phyloP scores from a whole-genome alignment of 2,329 filamentous ascomycete genomes.

The Leptoxyphium fumago region DNA sequence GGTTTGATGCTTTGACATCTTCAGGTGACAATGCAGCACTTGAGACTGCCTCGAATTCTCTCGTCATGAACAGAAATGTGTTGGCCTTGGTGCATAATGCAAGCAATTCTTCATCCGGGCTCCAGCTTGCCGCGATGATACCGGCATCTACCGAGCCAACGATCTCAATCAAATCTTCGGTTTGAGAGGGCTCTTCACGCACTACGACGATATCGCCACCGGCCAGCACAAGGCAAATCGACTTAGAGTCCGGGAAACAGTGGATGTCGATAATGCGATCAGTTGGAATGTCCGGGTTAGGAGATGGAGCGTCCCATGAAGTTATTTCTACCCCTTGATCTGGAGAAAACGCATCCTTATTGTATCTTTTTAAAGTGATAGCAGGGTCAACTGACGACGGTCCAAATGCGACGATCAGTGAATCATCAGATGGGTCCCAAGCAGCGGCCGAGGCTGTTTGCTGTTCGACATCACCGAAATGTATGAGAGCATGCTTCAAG shows the following conservation, averaged over 20 bases:
- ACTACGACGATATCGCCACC: conserved; percentile 85
- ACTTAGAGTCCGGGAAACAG: conserved; percentile 67
- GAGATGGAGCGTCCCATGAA: conserved; percentile 78
- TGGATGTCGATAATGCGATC: conserved; percentile 70
- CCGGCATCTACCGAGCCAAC: conserved; percentile 87
- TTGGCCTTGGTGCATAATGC: conserved; percentile 65
- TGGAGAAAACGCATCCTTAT: conserved; percentile 25
- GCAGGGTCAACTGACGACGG: conserved; percentile 54
- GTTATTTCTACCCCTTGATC: conserved; percentile 44
- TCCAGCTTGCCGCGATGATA: conserved; percentile 82
- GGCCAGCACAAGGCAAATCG: conserved; percentile 68
- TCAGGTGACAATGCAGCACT: conserved; percentile 54
- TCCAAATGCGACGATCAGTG: conserved; percentile 71
- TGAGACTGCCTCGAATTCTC: conserved; percentile 71
- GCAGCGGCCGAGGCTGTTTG: conserved; percentile 59
- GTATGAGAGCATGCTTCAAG: conserved; percentile 54
- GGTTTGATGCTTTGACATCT: conserved; percentile 77
- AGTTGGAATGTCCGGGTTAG: conserved; percentile 56
- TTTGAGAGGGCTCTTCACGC: conserved; percentile 50
- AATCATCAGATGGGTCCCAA: conserved; percentile 71
- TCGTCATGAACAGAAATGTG: conserved; percentile 82
- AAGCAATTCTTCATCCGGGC: conserved; percentile 84
- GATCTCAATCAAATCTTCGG: conserved; percentile 78
- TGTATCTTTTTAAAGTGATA: conserved; percentile 54
- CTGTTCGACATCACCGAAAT: conserved; percentile 34